phyloP scores from a whole-genome alignment of 2,329 filamentous ascomycete genomes.

The Epichloe baconii region DNA sequence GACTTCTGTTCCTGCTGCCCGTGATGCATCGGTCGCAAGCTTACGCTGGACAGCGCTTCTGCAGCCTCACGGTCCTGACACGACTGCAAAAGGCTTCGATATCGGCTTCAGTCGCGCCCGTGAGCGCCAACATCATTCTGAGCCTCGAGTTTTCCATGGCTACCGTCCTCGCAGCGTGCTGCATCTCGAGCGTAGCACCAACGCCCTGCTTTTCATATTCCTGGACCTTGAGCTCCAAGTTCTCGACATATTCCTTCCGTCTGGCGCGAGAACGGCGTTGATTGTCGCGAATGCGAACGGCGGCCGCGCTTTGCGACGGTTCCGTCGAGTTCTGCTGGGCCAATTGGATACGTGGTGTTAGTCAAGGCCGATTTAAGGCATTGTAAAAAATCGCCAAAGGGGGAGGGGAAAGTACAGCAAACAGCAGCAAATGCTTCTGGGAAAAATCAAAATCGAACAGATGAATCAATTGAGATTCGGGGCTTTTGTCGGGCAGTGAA shows the following conservation, averaged over 20 bases:
- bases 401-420: too few relatives aligned
- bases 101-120: constrained; percentile 25
- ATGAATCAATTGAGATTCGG: not conserved
- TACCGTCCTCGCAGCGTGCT: constrained; percentile 36
- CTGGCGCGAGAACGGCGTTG: constrained; percentile 40
- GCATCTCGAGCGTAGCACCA: constrained; percentile 39
- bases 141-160: constrained; percentile 34
- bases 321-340: constrained; percentile 5
- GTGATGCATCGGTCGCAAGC: constrained; percentile 6
- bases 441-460: not conserved
- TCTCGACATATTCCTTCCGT: constrained; percentile 34
- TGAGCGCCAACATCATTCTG: constrained; percentile 26
- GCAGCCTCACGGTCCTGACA: constrained; percentile 20
- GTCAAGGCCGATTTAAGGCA: not conserved
- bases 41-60: constrained; percentile 11
- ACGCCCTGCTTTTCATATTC: constrained; percentile 35
- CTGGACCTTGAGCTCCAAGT: constrained; percentile 31
- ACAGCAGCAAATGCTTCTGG: not conserved
- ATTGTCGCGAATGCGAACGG: constrained; percentile 34
- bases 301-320: constrained; percentile 18
- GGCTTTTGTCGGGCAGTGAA: not conserved
- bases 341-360: not conserved
- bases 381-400: not conserved
- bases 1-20: constrained; percentile 1
- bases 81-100: constrained; percentile 26